Percentiles rank a stretch among this genome's conserved stretches.
Evolutionary conservation across 805 yeast genomes (phyloP).

Genomic region (Wickerhamomyces sydowiorum): DNA sequence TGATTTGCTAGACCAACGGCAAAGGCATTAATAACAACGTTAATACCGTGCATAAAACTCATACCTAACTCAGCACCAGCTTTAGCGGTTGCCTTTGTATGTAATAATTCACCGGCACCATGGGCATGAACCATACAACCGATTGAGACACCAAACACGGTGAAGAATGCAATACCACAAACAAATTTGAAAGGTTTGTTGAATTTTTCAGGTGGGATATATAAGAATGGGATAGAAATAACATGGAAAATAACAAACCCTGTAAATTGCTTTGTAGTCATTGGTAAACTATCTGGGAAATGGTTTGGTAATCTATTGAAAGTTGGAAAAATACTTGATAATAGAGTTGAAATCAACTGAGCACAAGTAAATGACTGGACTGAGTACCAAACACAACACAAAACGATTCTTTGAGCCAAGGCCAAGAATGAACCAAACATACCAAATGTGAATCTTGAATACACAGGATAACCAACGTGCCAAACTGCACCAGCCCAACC

Average conservation of each 20-base stretch:
- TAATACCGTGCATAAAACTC: constrained; percentile 25
- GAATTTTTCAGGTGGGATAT: constrained; percentile 27
- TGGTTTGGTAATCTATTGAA: constrained; percentile 35
- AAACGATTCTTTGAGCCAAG: constrained; percentile 36
- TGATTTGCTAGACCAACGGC: constrained; percentile 28
- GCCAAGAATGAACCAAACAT: constrained; percentile 38
- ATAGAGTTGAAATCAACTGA: constrained; percentile 31
- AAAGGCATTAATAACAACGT: constrained; percentile 23
- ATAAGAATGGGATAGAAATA: constrained; percentile 23
- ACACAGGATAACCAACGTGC: constrained; percentile 45
- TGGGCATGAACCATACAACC: constrained; percentile 24
- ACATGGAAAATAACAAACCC: constrained; percentile 36
- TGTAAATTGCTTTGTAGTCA: constrained; percentile 36
- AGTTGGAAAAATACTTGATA: constrained; percentile 32
- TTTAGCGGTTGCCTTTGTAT: constrained; percentile 20
- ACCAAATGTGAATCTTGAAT: constrained; percentile 40
- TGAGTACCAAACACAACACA: constrained; percentile 42
- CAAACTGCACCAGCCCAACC: constrained; percentile 43
- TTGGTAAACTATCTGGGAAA: constrained; percentile 30
- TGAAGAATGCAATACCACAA: constrained; percentile 24
- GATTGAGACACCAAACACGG: constrained; percentile 32
- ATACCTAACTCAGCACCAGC: constrained; percentile 25
- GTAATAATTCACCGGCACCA: constrained; percentile 28
- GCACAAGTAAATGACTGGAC: constrained; percentile 44
- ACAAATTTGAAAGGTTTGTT: constrained; percentile 24